phyloP scores from a whole-genome alignment of 768 basidiomycete genomes.

The Lentinula sp. region DNA sequence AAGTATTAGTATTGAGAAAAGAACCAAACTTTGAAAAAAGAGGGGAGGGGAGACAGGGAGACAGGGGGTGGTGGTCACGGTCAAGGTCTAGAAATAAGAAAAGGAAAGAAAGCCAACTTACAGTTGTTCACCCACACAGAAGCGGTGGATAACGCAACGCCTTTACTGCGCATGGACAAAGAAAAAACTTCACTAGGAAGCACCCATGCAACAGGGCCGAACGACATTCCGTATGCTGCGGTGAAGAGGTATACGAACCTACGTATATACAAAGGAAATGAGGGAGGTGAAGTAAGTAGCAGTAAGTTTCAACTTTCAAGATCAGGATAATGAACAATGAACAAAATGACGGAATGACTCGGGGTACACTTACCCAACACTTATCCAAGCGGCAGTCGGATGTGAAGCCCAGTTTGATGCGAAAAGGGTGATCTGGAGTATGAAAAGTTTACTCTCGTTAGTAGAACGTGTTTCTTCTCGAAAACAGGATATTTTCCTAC shows the following conservation, averaged over 20 bases:
- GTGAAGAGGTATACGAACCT: slow-evolving; percentile 74
- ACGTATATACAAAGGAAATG: background rate
- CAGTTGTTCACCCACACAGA: slow-evolving; percentile 88
- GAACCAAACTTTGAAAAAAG: background rate
- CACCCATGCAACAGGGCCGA: slow-evolving; percentile 81
- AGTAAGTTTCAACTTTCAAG: too few relatives aligned
- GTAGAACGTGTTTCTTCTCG: background rate
- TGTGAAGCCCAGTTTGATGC: slow-evolving; percentile 55
- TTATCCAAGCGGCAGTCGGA: slow-evolving; percentile 53
- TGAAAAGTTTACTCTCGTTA: background rate
- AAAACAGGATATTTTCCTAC: slow-evolving; percentile 26
- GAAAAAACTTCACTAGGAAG: slow-evolving; percentile 83
- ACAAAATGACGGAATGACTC: too few relatives aligned
- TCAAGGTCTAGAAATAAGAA: too few relatives aligned
- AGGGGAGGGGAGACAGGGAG: background rate
- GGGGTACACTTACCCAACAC: slow-evolving; percentile 48
- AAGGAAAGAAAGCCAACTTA: slow-evolving; percentile 18
- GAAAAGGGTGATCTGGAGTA: slow-evolving; percentile 38
- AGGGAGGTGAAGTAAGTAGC: too few relatives aligned
- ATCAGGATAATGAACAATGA: too few relatives aligned
- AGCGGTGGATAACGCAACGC: slow-evolving; percentile 77
- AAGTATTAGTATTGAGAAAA: background rate
- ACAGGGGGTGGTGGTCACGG: too few relatives aligned
- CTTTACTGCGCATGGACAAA: slow-evolving; percentile 70
- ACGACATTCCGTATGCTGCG: slow-evolving; percentile 67